Evolutionary conservation across 139 green algal species (phyloP), one percentile per base, ranked within the genome.

Genomic region (Chlamydomonas urium): DNA sequence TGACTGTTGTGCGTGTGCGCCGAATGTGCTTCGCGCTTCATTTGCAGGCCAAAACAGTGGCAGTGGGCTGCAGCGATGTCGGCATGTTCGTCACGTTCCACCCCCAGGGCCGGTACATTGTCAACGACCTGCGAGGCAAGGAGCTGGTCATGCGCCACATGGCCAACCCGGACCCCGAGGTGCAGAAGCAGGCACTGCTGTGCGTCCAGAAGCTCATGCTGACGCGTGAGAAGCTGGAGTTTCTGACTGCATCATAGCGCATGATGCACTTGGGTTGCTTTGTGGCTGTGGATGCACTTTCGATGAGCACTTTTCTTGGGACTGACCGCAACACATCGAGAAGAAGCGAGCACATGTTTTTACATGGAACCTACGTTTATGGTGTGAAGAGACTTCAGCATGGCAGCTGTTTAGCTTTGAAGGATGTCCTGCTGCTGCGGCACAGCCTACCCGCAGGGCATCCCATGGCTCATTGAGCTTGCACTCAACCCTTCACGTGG

Each of bases 141-240:
- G 89, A 95, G 79, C 71, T 91, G 36, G 89, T 94, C 31, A 97
- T 99, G 95, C 85, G 85, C 48, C 82, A 97, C 35, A 97, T 99
- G 89, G 73, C 80, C 37, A 87, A 97, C 85, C 78, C 82, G 0
- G 95, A 99, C 79, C 50, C 82, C 1, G 90, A 96, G 23, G 95
- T 99, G 60, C 90, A 92, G 70, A 94, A 93, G 79, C 86, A 98
- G 72, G 94, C 93, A 37, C 84, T 99, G 76, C 75, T 97, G 61
- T 90, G 78, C 71, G 87, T 97, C 35, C 95, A 99, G 80, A 96
- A 94, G 77, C 85, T 98, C 38, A 90, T 99, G 86, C 82, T 97
- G 10, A 81, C 84, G 31, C 89, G 88, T 47, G 87, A 93, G 82
- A 94, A 93, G 79, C 69, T 91, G 17, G 78, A 80, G 26, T 80